Percentiles rank a stretch among this genome's conserved stretches.
These are phyloP conservation scores for Dentipellis sp. DNA, from an alignment of 768 basidiomycete species.

Conservation along the genomic window DNA sequence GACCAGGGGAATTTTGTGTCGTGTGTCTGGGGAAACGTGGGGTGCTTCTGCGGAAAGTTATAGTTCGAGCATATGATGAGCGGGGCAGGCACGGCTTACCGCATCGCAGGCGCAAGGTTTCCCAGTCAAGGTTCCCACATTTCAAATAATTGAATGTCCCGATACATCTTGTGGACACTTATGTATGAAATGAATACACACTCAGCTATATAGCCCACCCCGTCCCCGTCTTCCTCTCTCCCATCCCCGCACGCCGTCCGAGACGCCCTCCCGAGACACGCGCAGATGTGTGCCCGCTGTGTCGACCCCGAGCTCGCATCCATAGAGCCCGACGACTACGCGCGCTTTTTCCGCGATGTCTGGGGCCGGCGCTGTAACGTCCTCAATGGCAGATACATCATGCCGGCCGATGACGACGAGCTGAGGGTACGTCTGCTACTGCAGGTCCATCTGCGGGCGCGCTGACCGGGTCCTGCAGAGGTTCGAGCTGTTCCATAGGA, in stretches of 20 bases:
- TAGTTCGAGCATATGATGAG: background rate
- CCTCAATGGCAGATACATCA: conserved; percentile 47
- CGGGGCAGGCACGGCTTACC: background rate
- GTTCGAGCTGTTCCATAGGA: conserved; percentile 51
- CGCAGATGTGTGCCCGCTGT: conserved; percentile 25
- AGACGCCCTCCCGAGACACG: conserved; percentile 2
- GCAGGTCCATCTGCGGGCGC: background rate
- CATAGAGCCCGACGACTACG: conserved; percentile 30
- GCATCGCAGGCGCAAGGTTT: background rate
- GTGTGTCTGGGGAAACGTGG: too few relatives aligned
- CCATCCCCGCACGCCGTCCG: background rate
- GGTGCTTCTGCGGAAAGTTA: too few relatives aligned
- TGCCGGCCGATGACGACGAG: conserved; percentile 62
- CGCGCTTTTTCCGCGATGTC: conserved; percentile 42
- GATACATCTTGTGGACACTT: conserved; percentile 11
- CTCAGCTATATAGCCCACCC: conserved; percentile 6
- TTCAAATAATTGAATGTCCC: conserved; percentile 9
- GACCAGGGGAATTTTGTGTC: background rate
- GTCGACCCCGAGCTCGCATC: conserved; percentile 28
- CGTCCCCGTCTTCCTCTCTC: background rate
- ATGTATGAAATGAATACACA: conserved; percentile 4
- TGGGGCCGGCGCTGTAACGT: conserved; percentile 48
- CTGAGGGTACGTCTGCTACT: conserved; percentile 34
- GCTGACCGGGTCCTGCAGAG: conserved; percentile 31
- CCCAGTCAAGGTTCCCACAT: conserved; percentile 6